Base-by-base conservation (phyloP, 2,329 filamentous ascomycete species). In the Thielaviopsis musarum region DNA sequence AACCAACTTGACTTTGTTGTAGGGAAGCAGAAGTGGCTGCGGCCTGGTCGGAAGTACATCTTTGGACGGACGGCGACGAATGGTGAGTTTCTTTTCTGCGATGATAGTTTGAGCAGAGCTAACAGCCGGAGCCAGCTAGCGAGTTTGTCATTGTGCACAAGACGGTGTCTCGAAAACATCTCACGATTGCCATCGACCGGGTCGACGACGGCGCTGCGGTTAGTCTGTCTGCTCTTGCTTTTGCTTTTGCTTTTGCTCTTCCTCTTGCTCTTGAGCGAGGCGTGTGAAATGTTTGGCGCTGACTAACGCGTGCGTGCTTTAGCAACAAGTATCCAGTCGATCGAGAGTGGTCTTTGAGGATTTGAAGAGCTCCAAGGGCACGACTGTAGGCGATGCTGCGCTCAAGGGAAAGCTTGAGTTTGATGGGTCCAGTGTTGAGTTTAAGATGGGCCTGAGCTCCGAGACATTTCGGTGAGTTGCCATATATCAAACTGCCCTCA, bases 91-190 rank as follows among this genome's bases (percentile, higher is more conserved):
- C 26, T 17, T 56, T 17, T 34, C 12, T 41, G 15, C 10, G 34
- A 41, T 41, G 4, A 45, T 21, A 21, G 10, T 26, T 48, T 48
- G 15, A 19, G 34, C 13, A 48, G 10, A 41, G 19, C 17, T 34
- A 34, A 52, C 3, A 4, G 17, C 3, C 19, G n/a, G 38, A 21
- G 21, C 5, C 64, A 87, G 84, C 80, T 59, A 81, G 81, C 2
- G 81, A 79, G 66, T 73, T 87, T 64, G 82, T 80, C 24, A 87
- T 95, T 64, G 80, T 84, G 5, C 80, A 93, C 66, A 88, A 87
- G 66, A 86, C 85, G 1, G 87, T 98, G 55, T 98, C 93, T 34
- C 80, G 91, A 60, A 88, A 93, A 67, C 93, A 98, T 71, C 74
- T 96, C 64, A 84, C 84, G 34, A 83, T 98, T 56, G 78, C 82